phyloP scores from a whole-genome alignment of 139 green algal species.

The Penium margaritaceum region DNA sequence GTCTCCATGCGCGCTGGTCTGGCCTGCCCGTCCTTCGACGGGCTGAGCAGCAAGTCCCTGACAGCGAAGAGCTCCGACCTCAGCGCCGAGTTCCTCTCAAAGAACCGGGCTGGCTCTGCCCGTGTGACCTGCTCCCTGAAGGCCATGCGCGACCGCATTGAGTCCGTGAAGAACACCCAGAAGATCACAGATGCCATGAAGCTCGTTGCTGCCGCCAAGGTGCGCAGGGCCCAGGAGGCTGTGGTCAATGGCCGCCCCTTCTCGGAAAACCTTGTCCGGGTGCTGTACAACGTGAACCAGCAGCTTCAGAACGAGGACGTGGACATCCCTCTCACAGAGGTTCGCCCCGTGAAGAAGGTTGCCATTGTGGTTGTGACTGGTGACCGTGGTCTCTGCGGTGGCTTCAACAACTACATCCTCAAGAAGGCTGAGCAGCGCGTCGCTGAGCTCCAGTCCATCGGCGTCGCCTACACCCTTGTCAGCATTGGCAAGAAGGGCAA shows the following conservation, averaged over 20 bases:
- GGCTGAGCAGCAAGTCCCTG: slow-evolving; percentile 14
- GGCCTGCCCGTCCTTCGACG: slow-evolving; percentile 34
- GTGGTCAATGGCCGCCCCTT: slow-evolving; percentile 94
- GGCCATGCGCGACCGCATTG: slow-evolving; percentile 87
- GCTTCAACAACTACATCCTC: slow-evolving; percentile 96
- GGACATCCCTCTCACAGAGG: slow-evolving; percentile 82
- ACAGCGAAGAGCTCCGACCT: neutral
- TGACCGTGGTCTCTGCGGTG: slow-evolving; percentile 95
- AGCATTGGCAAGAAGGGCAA: slow-evolving; percentile 85
- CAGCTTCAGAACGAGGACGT: slow-evolving; percentile 88
- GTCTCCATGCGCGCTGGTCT: neutral
- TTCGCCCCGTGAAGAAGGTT: slow-evolving; percentile 90
- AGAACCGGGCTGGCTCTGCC: neutral
- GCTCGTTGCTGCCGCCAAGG: slow-evolving; percentile 58
- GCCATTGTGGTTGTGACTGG: slow-evolving; percentile 81
- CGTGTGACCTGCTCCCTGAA: slow-evolving; percentile 53
- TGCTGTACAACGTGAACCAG: slow-evolving; percentile 96
- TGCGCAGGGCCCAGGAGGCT: slow-evolving; percentile 83
- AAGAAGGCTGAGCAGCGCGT: slow-evolving; percentile 80
- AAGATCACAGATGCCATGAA: slow-evolving; percentile 93
- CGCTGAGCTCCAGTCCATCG: slow-evolving; percentile 74
- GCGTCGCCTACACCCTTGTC: slow-evolving; percentile 70
- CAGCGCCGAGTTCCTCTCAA: slow-evolving; percentile 13
- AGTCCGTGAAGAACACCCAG: slow-evolving; percentile 93
- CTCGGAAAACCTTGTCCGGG: slow-evolving; percentile 97